A percentile compares a stretch with the other conserved stretches of the same genome.
These are phyloP conservation scores for Talaromyces atroroseus DNA, from an alignment of 2,329 filamentous ascomycete species.

Conservation along the genomic window DNA sequence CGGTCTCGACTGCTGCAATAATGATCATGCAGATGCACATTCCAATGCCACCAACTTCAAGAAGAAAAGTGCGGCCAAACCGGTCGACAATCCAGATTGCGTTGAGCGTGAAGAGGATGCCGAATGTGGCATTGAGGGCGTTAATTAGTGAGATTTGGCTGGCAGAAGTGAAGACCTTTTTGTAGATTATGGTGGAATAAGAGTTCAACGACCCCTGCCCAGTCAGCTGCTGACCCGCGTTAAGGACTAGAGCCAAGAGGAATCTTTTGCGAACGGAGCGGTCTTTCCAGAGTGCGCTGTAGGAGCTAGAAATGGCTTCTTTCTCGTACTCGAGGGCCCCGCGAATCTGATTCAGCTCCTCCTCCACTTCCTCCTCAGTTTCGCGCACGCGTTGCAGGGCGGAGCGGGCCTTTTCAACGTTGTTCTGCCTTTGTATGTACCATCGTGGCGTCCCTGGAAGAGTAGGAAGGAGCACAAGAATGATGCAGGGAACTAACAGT, in stretches of 20 bases:
- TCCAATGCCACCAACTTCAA: constrained; percentile 62
- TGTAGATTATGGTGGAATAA: constrained; percentile 69
- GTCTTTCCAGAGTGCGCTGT: constrained; percentile 65
- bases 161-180: constrained; percentile 58
- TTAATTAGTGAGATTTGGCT: constrained; percentile 66
- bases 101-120: constrained; percentile 67
- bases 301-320: constrained; percentile 59
- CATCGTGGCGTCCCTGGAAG: constrained; percentile 65
- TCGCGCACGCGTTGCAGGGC: constrained; percentile 58
- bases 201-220: constrained; percentile 68
- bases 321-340: constrained; percentile 68
- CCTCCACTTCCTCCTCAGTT: constrained; percentile 60
- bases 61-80: constrained; percentile 64
- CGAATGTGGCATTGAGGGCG: constrained; percentile 66
- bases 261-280: constrained; percentile 62
- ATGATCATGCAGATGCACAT: constrained; percentile 68
- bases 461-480: constrained; percentile 58
- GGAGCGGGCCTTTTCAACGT: constrained; percentile 55
- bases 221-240: constrained; percentile 66
- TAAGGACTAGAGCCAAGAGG: constrained; percentile 60
- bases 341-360: constrained; percentile 59
- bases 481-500: constrained; percentile 59
- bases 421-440: constrained; percentile 55
- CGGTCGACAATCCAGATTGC: constrained; percentile 68
- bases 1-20: constrained; percentile 52